A percentile compares a stretch with the other conserved stretches of the same genome.
These are phyloP conservation scores for Pseudogymnoascus sp. DNA, from an alignment of 2,329 filamentous ascomycete species.

Conservation along the genomic window DNA sequence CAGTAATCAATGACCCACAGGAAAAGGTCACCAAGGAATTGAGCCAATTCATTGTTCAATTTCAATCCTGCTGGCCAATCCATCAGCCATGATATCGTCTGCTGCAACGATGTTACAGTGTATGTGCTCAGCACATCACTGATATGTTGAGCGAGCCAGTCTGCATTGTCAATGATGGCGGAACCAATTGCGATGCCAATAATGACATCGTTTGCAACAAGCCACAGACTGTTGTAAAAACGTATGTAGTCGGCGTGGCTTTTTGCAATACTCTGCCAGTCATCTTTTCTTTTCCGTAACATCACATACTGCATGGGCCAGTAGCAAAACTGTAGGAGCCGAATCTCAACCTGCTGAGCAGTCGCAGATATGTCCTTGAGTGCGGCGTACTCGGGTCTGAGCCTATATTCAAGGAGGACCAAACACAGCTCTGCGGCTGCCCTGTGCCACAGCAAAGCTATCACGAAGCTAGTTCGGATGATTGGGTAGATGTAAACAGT, in stretches of 20 bases:
- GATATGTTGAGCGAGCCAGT: slow-evolving; percentile 74
- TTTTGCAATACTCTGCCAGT: slow-evolving; percentile 92
- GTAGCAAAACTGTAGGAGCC: slow-evolving; percentile 95
- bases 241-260: slow-evolving; percentile 97
- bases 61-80: slow-evolving; percentile 92
- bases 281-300: slow-evolving; percentile 75
- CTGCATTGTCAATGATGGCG: slow-evolving; percentile 92
- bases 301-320: slow-evolving; percentile 97
- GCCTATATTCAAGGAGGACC: slow-evolving; percentile 74
- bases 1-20: slow-evolving; percentile 98
- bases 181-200: slow-evolving; percentile 94
- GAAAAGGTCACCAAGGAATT: slow-evolving; percentile 92
- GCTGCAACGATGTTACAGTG: slow-evolving; percentile 79
- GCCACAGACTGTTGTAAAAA: slow-evolving; percentile 98
- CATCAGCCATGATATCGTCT: slow-evolving; percentile 93
- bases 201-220: slow-evolving; percentile 96
- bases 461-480: slow-evolving; percentile 64
- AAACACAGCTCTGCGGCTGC: slow-evolving; percentile 73
- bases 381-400: slow-evolving; percentile 69
- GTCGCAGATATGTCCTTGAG: slow-evolving; percentile 94
- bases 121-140: slow-evolving; percentile 69
- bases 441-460: slow-evolving; percentile 71
- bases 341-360: slow-evolving; percentile 94
- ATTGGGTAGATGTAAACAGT: slow-evolving; percentile 72
- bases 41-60: slow-evolving; percentile 84